These are phyloP conservation scores for Sphagnurus paluster DNA, from an alignment of 1,284 basidiomycete genomes.

Conservation along the genomic window DNA sequence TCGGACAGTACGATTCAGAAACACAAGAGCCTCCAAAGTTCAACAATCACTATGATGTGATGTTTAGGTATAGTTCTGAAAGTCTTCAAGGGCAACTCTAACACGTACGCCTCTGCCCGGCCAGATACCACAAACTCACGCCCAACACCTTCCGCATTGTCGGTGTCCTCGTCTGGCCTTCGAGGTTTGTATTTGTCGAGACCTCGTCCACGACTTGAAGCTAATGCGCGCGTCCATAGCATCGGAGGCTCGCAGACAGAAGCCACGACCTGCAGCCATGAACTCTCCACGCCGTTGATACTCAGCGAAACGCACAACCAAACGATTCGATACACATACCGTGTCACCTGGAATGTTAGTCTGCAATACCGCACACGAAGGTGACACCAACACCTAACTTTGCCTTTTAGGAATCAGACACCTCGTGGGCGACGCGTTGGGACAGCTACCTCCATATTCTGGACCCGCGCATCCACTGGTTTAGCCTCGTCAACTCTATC, in stretches of 20 bases:
- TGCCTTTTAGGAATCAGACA: slow-evolving; percentile 67
- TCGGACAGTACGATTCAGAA: slow-evolving; percentile 65
- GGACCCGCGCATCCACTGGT: slow-evolving; percentile 85
- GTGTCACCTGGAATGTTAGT: slow-evolving; percentile 82
- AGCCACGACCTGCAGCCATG: slow-evolving; percentile 41
- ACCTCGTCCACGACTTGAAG: neutral
- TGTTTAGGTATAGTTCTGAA: slow-evolving; percentile 53
- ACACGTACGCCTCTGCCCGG: slow-evolving; percentile 1
- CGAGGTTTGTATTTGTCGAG: slow-evolving; percentile 52
- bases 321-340: slow-evolving; percentile 87
- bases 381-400: slow-evolving; percentile 7
- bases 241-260: slow-evolving; percentile 58
- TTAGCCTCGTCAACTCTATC: slow-evolving; percentile 92
- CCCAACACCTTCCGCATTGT: slow-evolving; percentile 78
- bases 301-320: slow-evolving; percentile 67
- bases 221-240: slow-evolving; percentile 34
- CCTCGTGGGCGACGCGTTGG: slow-evolving; percentile 95
- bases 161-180: slow-evolving; percentile 90
- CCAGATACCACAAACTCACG: slow-evolving; percentile 80
- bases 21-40: slow-evolving; percentile 65
- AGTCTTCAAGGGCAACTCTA: neutral
- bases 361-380: neutral
- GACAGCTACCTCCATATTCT: slow-evolving; percentile 90
- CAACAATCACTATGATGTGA: slow-evolving; percentile 91
- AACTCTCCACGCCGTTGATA: slow-evolving; percentile 45